Percentiles rank a stretch among this genome's conserved stretches.
These are phyloP conservation scores for Corylus avellana DNA, from an alignment of 306 rosid genomes.

Conservation along the genomic window DNA sequence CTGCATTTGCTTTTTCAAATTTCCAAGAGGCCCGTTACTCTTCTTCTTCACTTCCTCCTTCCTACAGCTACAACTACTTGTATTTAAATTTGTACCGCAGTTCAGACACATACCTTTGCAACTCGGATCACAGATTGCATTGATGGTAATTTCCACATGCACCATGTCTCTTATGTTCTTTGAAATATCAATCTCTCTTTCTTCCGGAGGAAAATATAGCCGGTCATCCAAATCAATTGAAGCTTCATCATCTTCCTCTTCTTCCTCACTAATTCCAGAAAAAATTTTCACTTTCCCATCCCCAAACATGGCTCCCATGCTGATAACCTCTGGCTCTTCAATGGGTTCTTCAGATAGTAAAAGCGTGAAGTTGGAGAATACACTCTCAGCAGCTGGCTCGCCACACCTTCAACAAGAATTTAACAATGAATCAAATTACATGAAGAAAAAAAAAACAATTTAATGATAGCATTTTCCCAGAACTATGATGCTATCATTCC, in stretches of 20 bases:
- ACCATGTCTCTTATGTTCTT: slow-evolving; percentile 82
- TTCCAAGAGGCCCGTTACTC: slow-evolving; percentile 61
- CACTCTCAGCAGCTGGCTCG: slow-evolving; percentile 59
- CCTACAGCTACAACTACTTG: slow-evolving; percentile 64
- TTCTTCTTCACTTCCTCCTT: slow-evolving; percentile 38
- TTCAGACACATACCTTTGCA: slow-evolving; percentile 82
- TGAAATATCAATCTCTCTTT: slow-evolving; percentile 81
- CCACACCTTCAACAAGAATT: slow-evolving; percentile 65
- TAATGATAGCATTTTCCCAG: not conserved
- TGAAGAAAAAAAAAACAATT: slow-evolving; percentile 6
- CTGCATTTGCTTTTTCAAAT: slow-evolving; percentile 69
- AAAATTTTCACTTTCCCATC: slow-evolving; percentile 34
- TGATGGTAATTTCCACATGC: slow-evolving; percentile 78
- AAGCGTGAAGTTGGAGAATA: slow-evolving; percentile 77
- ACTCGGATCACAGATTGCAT: slow-evolving; percentile 60
- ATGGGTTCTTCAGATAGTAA: slow-evolving; percentile 68
- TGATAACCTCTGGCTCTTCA: slow-evolving; percentile 62
- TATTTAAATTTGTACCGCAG: slow-evolving; percentile 78
- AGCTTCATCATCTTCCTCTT: slow-evolving; percentile 45
- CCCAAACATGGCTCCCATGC: slow-evolving; percentile 61
- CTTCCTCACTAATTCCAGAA: slow-evolving; percentile 34
- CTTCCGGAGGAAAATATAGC: slow-evolving; percentile 65
- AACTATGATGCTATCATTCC: not conserved
- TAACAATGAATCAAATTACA: not conserved
- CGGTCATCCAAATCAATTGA: slow-evolving; percentile 68